Conservation (phyloP, 441 rosid genomes). For the Flueggea neowawraea region DNA sequence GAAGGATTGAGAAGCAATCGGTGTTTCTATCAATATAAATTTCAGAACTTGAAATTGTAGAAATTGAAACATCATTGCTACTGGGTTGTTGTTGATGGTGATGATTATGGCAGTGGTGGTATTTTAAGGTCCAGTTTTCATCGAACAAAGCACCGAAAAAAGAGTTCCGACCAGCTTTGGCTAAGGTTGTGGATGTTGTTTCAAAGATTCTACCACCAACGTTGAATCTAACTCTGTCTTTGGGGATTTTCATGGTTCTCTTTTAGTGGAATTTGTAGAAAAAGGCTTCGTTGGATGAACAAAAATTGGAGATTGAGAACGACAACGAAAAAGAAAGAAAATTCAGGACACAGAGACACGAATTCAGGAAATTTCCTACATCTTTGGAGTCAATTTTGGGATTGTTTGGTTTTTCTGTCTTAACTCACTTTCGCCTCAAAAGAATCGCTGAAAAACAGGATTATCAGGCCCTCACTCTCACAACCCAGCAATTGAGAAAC, state of each 20-base stretch:
- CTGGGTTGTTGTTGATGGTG: slow-evolving; percentile 13
- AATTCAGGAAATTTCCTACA: slow-evolving; percentile 9
- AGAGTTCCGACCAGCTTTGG: slow-evolving; percentile 84
- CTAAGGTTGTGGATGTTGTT: slow-evolving; percentile 88
- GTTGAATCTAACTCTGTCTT: slow-evolving; percentile 75
- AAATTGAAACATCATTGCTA: slow-evolving; percentile 6
- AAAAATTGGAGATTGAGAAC: background rate
- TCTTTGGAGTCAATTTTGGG: slow-evolving; percentile 19
- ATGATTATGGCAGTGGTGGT: too few species aligned
- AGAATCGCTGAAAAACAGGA: background rate
- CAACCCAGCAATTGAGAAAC: slow-evolving; percentile 6
- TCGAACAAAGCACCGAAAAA: slow-evolving; percentile 83
- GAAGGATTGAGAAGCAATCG: slow-evolving; percentile 80
- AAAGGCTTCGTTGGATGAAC: slow-evolving; percentile 2
- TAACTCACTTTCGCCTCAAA: too few species aligned
- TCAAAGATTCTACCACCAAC: slow-evolving; percentile 89
- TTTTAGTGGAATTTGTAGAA: background rate
- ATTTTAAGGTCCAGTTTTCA: slow-evolving; percentile 73
- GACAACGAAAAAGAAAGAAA: background rate
- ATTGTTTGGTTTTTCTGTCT: background rate
- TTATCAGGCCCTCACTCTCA: background rate
- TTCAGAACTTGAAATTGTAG: slow-evolving; percentile 13
- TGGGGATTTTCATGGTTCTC: slow-evolving; percentile 51
- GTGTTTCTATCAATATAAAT: slow-evolving; percentile 82
- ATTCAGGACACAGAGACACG: background rate